These are phyloP conservation scores for Podaxis rugospora DNA, from an alignment of 768 basidiomycete genomes.

Conservation along the genomic window DNA sequence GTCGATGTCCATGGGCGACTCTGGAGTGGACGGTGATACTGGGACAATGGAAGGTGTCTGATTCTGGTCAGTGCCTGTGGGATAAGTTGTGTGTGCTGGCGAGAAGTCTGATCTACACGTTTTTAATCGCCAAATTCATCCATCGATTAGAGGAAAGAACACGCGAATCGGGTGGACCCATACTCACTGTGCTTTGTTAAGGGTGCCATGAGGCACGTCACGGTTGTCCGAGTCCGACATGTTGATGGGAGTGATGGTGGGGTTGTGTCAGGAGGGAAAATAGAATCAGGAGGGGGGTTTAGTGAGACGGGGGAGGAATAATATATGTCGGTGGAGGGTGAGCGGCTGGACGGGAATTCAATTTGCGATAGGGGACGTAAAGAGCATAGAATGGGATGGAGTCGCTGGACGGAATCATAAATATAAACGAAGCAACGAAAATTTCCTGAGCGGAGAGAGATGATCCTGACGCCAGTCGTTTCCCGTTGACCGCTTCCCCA, in stretches of 20 bases:
- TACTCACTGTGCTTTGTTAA: slow-evolving; percentile 1
- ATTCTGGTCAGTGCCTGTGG: not conserved
- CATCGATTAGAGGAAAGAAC: slow-evolving; percentile 6
- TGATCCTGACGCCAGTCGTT: slow-evolving; percentile 8
- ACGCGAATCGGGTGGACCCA: slow-evolving; percentile 5
- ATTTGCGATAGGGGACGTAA: slow-evolving; percentile 6
- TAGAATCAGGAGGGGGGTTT: not conserved
- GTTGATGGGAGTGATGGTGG: not conserved
- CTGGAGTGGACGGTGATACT: not conserved
- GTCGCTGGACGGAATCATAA: slow-evolving; percentile 10
- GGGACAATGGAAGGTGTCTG: not conserved
- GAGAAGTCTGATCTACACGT: slow-evolving; percentile 12
- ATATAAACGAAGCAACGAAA: slow-evolving; percentile 12
- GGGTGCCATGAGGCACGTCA: slow-evolving; percentile 2
- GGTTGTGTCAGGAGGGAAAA: not conserved
- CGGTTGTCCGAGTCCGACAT: slow-evolving; percentile 1
- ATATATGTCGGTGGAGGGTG: slow-evolving; percentile 5
- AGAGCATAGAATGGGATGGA: slow-evolving; percentile 6
- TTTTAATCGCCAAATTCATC: not conserved
- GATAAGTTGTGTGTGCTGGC: slow-evolving; percentile 2
- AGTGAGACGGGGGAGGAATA: not conserved
- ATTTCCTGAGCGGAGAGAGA: slow-evolving; percentile 6
- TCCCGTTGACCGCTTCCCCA: slow-evolving; percentile 5
- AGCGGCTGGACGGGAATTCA: slow-evolving; percentile 4
- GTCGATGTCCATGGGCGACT: slow-evolving; percentile 10